Evolutionary conservation across 2,329 filamentous ascomycete species (phyloP).

Genomic region (Sporothrix brasiliensis): DNA sequence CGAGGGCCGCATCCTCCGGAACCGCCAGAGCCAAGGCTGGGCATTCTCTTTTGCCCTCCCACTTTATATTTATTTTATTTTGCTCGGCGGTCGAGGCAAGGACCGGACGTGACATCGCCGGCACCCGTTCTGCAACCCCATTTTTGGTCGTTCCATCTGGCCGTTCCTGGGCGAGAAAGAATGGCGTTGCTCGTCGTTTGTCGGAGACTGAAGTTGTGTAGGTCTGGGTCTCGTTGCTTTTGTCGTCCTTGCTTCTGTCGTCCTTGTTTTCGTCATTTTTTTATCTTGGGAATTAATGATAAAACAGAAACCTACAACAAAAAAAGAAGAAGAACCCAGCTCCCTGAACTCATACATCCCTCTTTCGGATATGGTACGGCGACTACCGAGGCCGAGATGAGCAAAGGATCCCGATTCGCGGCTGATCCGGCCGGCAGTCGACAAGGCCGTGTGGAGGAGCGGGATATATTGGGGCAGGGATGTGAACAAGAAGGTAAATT

Average conservation of each 20-base stretch:
- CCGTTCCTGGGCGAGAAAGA: not conserved
- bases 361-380: not conserved
- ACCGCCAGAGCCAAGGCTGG: not conserved
- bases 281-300: not conserved
- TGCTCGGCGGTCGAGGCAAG: not conserved
- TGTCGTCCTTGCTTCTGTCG: too few relatives aligned
- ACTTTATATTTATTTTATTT: too few relatives aligned
- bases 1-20: slow-evolving; percentile 9
- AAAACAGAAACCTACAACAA: too few relatives aligned
- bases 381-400: slow-evolving; percentile 24
- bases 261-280: not conserved
- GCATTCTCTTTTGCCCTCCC: not conserved
- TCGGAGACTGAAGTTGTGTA: not conserved
- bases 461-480: not conserved
- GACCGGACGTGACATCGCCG: not conserved
- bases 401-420: slow-evolving; percentile 15
- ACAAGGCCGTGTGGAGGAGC: not conserved
- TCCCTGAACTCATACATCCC: too few relatives aligned
- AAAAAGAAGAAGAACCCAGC: not conserved
- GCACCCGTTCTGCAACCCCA: not conserved
- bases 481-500: not conserved
- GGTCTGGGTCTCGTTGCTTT: not conserved
- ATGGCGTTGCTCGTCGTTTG: not conserved
- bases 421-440: slow-evolving; percentile 13
- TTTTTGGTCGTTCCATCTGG: not conserved